A percentile compares a stretch with the other conserved stretches of the same genome.
Conservation (phyloP, 1,284 basidiomycete genomes). For the Cryptococcus depauperatus region DNA sequence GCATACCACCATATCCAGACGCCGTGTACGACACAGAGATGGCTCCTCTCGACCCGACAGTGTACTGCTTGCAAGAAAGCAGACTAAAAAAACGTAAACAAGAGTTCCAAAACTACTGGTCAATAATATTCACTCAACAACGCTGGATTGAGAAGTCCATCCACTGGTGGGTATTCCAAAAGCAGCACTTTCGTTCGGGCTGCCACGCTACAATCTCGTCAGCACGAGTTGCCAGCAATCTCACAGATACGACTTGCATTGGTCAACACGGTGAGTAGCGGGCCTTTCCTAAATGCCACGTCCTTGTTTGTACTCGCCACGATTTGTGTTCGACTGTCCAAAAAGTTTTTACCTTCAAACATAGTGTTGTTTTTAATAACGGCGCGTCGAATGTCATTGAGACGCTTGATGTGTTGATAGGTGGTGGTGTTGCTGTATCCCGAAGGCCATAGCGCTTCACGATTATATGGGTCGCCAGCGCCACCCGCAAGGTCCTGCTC, state of each 20-base stretch:
- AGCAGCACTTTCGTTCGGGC: slow-evolving; percentile 26
- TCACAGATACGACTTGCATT: slow-evolving; percentile 49
- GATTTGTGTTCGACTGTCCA: slow-evolving; percentile 53
- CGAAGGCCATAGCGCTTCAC: slow-evolving; percentile 65
- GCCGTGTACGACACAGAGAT: slow-evolving; percentile 36
- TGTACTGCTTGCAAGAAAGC: slow-evolving; percentile 33
- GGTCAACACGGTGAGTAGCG: slow-evolving; percentile 61
- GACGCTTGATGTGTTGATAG: slow-evolving; percentile 55
- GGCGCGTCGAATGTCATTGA: slow-evolving; percentile 66
- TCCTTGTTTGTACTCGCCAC: slow-evolving; percentile 54
- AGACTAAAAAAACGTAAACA: slow-evolving; percentile 18
- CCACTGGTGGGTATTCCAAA: slow-evolving; percentile 35
- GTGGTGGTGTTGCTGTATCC: slow-evolving; percentile 50
- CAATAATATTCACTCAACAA: slow-evolving; percentile 40
- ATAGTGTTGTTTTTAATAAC: slow-evolving; percentile 50
- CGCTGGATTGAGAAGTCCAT: slow-evolving; percentile 30
- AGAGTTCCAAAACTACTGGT: not conserved
- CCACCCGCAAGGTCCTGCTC: slow-evolving; percentile 58
- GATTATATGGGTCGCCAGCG: slow-evolving; percentile 59
- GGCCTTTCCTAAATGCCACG: slow-evolving; percentile 64
- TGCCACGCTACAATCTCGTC: slow-evolving; percentile 28
- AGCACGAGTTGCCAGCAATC: not conserved
- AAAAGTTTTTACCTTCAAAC: slow-evolving; percentile 50
- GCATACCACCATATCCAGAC: slow-evolving; percentile 38
- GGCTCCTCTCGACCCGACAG: slow-evolving; percentile 34